Percentiles rank a stretch among this genome's conserved stretches.
phyloP scores from a whole-genome alignment of 1,139 yeast genomes.

The Sugiyamaella paludigena region DNA sequence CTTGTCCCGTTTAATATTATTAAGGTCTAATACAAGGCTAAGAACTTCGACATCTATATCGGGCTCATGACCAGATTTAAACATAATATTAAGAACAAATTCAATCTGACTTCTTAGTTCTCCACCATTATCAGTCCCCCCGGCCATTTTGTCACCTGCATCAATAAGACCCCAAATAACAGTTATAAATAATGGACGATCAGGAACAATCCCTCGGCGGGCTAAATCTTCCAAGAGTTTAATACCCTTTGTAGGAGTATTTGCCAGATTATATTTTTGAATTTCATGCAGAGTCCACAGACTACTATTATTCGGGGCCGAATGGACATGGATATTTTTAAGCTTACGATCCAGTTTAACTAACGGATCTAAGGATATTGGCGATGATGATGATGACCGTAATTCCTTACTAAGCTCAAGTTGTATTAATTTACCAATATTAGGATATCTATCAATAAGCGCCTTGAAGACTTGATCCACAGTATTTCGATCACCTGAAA shows the following conservation, averaged over 20 bases:
- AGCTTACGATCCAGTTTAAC: background rate
- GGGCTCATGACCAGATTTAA: conserved; percentile 18
- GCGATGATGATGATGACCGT: too few relatives aligned
- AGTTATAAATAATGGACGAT: conserved; percentile 18
- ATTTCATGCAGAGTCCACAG: conserved; percentile 13
- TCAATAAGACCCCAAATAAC: conserved; percentile 20
- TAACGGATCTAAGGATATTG: too few relatives aligned
- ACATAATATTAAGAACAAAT: conserved; percentile 18
- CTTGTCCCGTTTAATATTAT: conserved; percentile 9
- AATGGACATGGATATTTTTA: conserved; percentile 1
- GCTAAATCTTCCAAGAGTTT: conserved; percentile 20
- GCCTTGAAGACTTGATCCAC: conserved; percentile 1
- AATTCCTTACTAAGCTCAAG: too few relatives aligned
- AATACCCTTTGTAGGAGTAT: conserved; percentile 18
- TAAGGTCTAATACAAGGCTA: conserved; percentile 9
- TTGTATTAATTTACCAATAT: too few relatives aligned
- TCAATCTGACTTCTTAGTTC: conserved; percentile 7
- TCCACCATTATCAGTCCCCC: background rate
- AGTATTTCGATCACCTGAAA: background rate
- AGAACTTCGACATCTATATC: conserved; percentile 13
- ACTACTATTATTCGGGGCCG: conserved; percentile 2
- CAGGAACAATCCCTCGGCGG: conserved; percentile 24
- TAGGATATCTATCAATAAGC: conserved; percentile 3
- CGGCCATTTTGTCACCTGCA: conserved; percentile 2
- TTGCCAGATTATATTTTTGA: conserved; percentile 12